Evolutionary conservation across 495 filamentous ascomycete species (phyloP).

Genomic region (Choiromyces venosus): DNA sequence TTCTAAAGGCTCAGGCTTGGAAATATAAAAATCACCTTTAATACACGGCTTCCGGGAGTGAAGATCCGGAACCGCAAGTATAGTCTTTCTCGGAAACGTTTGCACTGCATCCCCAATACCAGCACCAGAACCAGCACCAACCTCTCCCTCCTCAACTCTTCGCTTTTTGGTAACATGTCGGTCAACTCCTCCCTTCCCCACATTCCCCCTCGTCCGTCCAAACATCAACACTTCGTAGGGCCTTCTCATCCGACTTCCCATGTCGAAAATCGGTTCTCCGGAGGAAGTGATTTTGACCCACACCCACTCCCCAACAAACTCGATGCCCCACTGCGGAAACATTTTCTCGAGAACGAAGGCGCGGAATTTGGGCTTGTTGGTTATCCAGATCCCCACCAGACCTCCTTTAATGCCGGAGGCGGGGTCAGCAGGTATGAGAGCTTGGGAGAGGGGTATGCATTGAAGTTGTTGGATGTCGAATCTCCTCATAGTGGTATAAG

Average conservation of each 20-base stretch:
- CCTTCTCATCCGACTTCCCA: slow-evolving; percentile 68
- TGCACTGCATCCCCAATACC: slow-evolving; percentile 23
- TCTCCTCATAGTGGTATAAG: slow-evolving; percentile 55
- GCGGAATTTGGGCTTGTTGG: slow-evolving; percentile 63
- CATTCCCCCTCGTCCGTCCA: slow-evolving; percentile 45
- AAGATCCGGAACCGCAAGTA: slow-evolving; percentile 77
- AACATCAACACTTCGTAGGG: slow-evolving; percentile 83
- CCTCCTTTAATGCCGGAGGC: slow-evolving; percentile 44
- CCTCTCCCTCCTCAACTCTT: neutral
- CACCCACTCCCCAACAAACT: slow-evolving; percentile 70
- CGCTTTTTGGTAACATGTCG: neutral
- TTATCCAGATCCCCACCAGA: slow-evolving; percentile 78
- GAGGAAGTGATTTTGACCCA: slow-evolving; percentile 77
- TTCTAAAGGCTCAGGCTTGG: neutral
- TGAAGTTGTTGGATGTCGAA: slow-evolving; percentile 48
- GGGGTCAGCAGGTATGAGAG: slow-evolving; percentile 43
- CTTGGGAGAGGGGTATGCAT: slow-evolving; percentile 52
- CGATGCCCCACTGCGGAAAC: slow-evolving; percentile 60
- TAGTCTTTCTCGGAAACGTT: slow-evolving; percentile 51
- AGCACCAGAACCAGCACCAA: slow-evolving; percentile 17
- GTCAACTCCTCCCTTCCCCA: slow-evolving; percentile 14
- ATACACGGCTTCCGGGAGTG: slow-evolving; percentile 86
- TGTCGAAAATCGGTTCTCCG: slow-evolving; percentile 64
- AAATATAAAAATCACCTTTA: slow-evolving; percentile 41
- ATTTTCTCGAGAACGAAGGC: slow-evolving; percentile 56